Percentiles rank a stretch among this genome's conserved stretches.
Conservation (phyloP, 2,329 filamentous ascomycete species). For the Xylariaceae sp. region DNA sequence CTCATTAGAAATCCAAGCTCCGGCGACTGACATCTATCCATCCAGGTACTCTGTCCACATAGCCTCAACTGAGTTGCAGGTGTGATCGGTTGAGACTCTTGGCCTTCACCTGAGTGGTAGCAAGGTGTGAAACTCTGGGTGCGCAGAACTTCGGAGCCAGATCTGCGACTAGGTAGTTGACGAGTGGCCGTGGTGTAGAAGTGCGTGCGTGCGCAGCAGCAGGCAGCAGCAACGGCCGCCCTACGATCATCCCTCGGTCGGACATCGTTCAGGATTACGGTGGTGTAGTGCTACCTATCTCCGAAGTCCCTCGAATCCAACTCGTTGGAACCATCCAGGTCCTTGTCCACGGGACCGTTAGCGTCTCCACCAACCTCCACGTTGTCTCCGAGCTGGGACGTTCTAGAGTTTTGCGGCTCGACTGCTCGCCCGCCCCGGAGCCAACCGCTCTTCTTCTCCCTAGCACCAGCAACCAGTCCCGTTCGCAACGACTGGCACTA, state of each 20-base stretch:
- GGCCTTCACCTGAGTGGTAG: background rate
- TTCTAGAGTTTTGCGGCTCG: background rate
- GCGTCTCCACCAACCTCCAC: slow-evolving; percentile 12
- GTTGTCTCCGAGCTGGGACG: slow-evolving; percentile 9
- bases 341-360: slow-evolving; percentile 9
- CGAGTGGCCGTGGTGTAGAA: background rate
- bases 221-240: background rate
- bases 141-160: background rate
- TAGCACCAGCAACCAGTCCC: background rate
- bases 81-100: no score
- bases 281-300: background rate
- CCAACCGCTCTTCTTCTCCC: background rate
- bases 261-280: background rate
- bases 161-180: background rate
- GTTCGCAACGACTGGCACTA: background rate
- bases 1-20: no score
- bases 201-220: background rate
- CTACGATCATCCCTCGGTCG: background rate
- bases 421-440: background rate
- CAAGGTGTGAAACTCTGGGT: no score
- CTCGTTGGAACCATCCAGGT: slow-evolving; percentile 12
- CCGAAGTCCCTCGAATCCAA: slow-evolving; percentile 12
- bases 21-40: no score
- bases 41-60: no score
- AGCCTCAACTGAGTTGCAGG: no score